These are phyloP conservation scores for Terfezia boudieri DNA, from an alignment of 495 filamentous ascomycete genomes.

Conservation along the genomic window DNA sequence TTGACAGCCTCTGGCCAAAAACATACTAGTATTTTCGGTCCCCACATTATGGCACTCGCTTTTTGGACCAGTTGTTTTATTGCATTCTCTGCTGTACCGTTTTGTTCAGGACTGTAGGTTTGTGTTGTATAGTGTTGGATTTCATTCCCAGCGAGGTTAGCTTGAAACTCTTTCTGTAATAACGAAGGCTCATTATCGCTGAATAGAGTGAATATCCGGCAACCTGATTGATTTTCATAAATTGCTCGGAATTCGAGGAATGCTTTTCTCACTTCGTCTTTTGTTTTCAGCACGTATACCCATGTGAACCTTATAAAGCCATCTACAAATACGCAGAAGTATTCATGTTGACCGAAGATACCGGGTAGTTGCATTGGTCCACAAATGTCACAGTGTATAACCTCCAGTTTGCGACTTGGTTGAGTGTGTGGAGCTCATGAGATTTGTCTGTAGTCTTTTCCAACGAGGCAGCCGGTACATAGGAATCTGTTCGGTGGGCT, in stretches of 20 bases:
- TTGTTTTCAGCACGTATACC: background rate
- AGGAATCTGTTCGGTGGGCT: background rate
- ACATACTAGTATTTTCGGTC: background rate
- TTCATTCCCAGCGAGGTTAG: background rate
- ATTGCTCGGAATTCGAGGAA: background rate
- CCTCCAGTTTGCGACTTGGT: background rate
- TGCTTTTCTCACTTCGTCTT: background rate
- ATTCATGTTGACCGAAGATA: background rate
- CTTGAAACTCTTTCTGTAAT: background rate
- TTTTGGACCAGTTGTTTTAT: background rate
- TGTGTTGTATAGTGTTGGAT: background rate
- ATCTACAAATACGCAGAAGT: background rate
- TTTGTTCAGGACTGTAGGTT: background rate
- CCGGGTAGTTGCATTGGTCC: background rate
- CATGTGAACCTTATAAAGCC: background rate
- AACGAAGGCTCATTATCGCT: background rate
- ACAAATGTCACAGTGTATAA: background rate
- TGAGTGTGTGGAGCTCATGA: background rate
- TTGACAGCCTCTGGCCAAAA: conserved; percentile 2
- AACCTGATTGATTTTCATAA: background rate
- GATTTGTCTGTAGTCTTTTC: background rate
- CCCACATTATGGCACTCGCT: background rate
- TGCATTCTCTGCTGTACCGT: background rate
- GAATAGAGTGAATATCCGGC: background rate
- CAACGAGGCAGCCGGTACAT: background rate